These are phyloP conservation scores for Yamadazyma sp. DNA, from an alignment of 805 yeast genomes.

Conservation along the genomic window DNA sequence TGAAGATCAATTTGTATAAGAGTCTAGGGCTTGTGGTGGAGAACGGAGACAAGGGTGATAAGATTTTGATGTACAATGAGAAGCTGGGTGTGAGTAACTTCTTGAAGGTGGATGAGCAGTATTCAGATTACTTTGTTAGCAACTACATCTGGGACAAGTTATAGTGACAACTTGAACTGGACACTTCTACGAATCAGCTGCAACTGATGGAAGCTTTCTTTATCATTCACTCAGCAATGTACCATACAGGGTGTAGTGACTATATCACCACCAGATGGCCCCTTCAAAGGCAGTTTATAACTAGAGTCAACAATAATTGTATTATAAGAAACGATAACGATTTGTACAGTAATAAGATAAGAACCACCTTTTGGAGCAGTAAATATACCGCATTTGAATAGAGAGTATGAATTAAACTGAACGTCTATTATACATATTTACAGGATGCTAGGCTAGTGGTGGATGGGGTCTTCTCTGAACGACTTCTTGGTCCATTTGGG, in stretches of 20 bases:
- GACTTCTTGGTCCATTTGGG: conserved; percentile 92
- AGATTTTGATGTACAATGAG: conserved; percentile 51
- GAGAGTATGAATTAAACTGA: neutral
- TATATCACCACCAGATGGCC: too few relatives aligned
- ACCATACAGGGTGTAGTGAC: too few relatives aligned
- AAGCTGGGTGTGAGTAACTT: conserved; percentile 40
- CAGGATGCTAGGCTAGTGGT: conserved; percentile 29
- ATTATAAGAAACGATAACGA: too few relatives aligned
- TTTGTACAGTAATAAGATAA: neutral
- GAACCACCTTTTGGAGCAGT: too few relatives aligned
- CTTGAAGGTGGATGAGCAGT: conserved; percentile 45
- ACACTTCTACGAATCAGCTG: too few relatives aligned
- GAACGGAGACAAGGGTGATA: conserved; percentile 17
- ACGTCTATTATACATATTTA: conserved; percentile 10
- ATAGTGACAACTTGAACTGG: too few relatives aligned
- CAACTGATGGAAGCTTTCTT: too few relatives aligned
- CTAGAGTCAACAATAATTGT: too few relatives aligned
- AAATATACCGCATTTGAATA: neutral
- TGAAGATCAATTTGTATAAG: conserved; percentile 60
- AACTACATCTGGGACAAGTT: conserved; percentile 76
- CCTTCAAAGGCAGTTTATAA: too few relatives aligned
- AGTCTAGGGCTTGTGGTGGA: conserved; percentile 54
- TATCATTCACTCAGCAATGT: too few relatives aligned
- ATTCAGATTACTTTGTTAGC: conserved; percentile 58
- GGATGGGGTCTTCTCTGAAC: conserved; percentile 74